Percentiles rank a stretch among this genome's conserved stretches.
Conservation (phyloP, 805 yeast genomes). For the Myxozyma melibiosi region DNA sequence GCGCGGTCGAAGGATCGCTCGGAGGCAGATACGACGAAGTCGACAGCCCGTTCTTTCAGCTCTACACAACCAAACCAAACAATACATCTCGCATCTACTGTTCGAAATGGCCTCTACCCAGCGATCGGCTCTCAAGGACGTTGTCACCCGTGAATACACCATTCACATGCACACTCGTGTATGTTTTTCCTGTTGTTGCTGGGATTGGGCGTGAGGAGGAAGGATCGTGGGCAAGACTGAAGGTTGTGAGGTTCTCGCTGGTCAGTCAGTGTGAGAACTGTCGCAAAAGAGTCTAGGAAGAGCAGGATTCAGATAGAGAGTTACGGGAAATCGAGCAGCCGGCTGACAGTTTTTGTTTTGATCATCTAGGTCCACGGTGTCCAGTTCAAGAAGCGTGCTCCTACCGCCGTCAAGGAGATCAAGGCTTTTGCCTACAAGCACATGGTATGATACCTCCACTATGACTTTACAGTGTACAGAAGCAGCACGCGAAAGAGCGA, state of each 20-base stretch:
- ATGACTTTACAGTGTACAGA: neutral
- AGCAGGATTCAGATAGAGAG: neutral
- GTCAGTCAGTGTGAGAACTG: too few relatives aligned
- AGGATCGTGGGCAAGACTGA: too few relatives aligned
- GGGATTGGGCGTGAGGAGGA: too few relatives aligned
- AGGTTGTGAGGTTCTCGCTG: too few relatives aligned
- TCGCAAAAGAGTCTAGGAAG: too few relatives aligned
- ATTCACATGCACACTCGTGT: slow-evolving; percentile 99
- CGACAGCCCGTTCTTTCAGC: neutral
- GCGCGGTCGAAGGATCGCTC: neutral
- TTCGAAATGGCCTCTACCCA: slow-evolving; percentile 48
- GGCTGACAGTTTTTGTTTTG: neutral
- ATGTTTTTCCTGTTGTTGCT: slow-evolving; percentile 52
- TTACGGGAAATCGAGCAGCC: neutral
- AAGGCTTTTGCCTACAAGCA: slow-evolving; percentile 97
- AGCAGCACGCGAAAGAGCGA: neutral
- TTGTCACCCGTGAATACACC: slow-evolving; percentile 99
- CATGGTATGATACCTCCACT: slow-evolving; percentile 52
- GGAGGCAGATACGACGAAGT: neutral
- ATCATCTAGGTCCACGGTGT: slow-evolving; percentile 85
- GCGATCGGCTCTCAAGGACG: slow-evolving; percentile 92
- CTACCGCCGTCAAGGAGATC: slow-evolving; percentile 99
- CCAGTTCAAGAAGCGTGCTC: slow-evolving; percentile 99
- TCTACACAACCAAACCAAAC: neutral
- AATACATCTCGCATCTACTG: slow-evolving; percentile 1